Evolutionary conservation across 2,329 filamentous ascomycete genomes (phyloP).

Genomic region (Trichoderma sp.): DNA sequence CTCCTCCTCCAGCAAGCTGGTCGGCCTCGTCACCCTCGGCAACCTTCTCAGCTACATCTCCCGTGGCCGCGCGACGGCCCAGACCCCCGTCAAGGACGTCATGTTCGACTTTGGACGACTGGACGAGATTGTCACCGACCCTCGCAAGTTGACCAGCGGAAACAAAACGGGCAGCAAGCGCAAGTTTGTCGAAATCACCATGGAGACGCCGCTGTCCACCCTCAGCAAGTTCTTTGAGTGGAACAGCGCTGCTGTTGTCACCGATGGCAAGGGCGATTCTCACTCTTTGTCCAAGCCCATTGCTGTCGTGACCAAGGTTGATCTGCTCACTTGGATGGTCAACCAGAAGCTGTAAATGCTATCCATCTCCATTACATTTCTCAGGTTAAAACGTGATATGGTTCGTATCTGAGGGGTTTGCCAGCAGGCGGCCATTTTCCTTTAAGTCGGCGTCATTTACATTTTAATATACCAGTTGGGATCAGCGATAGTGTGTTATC

Average conservation of each 20-base stretch:
- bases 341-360: slow-evolving; percentile 47
- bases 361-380: not conserved
- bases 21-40: slow-evolving; percentile 89
- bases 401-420: not conserved
- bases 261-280: slow-evolving; percentile 62
- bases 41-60: slow-evolving; percentile 92
- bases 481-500: not conserved
- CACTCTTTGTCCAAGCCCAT: slow-evolving; percentile 68
- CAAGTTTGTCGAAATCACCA: slow-evolving; percentile 90
- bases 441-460: not conserved
- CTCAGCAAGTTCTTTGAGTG: slow-evolving; percentile 95
- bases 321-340: slow-evolving; percentile 88
- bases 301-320: slow-evolving; percentile 94
- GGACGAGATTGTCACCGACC: slow-evolving; percentile 87
- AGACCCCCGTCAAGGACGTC: slow-evolving; percentile 74
- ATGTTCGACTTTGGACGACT: slow-evolving; percentile 96
- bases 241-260: slow-evolving; percentile 95
- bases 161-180: slow-evolving; percentile 47
- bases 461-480: not conserved
- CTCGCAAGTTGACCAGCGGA: slow-evolving; percentile 56
- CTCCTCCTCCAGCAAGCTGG: slow-evolving; percentile 65
- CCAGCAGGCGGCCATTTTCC: not conserved
- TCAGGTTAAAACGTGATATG: not conserved
- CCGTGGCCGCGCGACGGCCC: slow-evolving; percentile 70
- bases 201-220: slow-evolving; percentile 78